Conservation (phyloP, 441 rosid genomes). For the Croton setiger region DNA sequence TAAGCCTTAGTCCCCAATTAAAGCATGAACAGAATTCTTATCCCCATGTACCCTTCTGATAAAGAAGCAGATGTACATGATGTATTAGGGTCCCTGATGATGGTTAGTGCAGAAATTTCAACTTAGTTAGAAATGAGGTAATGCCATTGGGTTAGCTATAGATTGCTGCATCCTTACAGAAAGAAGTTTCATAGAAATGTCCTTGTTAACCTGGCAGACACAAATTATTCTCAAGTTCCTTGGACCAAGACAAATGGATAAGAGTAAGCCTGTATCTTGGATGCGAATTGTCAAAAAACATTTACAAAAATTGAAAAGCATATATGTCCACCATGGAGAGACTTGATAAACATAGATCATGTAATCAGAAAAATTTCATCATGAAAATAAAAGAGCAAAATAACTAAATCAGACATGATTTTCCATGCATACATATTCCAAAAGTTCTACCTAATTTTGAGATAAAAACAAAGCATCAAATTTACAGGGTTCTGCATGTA, state of each 20-base stretch:
- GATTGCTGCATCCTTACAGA: background rate
- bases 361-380: slow-evolving; percentile 32
- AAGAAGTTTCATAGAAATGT: background rate
- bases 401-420: background rate
- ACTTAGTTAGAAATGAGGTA: background rate
- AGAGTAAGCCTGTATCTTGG: background rate
- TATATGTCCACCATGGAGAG: background rate
- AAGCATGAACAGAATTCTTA: background rate
- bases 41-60: background rate
- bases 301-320: background rate
- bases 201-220: background rate
- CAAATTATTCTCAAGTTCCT: background rate
- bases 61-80: background rate
- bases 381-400: background rate
- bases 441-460: slow-evolving; percentile 27
- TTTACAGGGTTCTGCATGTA: slow-evolving; percentile 24
- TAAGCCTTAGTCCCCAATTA: background rate
- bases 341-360: background rate
- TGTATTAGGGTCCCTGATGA: too few relatives aligned
- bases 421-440: slow-evolving; percentile 38
- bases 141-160: background rate
- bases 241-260: background rate
- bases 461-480: background rate
- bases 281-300: background rate
- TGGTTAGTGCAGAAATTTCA: background rate